A percentile compares a stretch with the other conserved stretches of the same genome.
phyloP scores from a whole-genome alignment of 805 yeast genomes.

The Spencermartinsiella europaea region DNA sequence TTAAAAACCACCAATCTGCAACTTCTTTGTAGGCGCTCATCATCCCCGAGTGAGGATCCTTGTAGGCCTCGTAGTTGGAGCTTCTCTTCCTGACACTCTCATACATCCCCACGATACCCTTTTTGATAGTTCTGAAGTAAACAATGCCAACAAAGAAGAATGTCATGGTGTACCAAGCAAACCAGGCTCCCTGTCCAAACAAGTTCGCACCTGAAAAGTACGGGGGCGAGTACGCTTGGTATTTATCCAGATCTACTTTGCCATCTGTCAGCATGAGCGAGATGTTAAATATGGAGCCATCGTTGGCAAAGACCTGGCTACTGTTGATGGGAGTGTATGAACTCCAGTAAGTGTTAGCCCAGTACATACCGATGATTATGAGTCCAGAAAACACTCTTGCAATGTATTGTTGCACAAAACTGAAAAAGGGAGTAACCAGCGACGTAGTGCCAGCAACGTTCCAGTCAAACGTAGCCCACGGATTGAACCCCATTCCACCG shows the following conservation, averaged over 20 bases:
- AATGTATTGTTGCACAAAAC: constrained; percentile 27
- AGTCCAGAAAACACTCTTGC: too few species aligned
- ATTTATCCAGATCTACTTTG: constrained; percentile 40
- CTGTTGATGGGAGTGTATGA: constrained; percentile 57
- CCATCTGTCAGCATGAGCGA: constrained; percentile 37
- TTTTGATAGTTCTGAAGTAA: constrained; percentile 9
- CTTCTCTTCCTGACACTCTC: not conserved
- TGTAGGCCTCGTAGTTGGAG: constrained; percentile 23
- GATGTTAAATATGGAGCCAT: constrained; percentile 46
- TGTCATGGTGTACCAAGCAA: constrained; percentile 37
- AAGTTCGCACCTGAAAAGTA: constrained; percentile 48
- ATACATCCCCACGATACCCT: constrained; percentile 26
- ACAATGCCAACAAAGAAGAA: constrained; percentile 4
- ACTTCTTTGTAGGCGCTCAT: constrained; percentile 57
- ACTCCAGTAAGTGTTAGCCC: constrained; percentile 30
- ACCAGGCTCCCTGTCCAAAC: constrained; percentile 39
- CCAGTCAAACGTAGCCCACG: constrained; percentile 38
- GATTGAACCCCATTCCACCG: constrained; percentile 40
- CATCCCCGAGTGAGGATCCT: constrained; percentile 28
- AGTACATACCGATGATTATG: constrained; percentile 28
- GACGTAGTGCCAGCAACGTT: constrained; percentile 30
- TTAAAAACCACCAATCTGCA: constrained; percentile 71
- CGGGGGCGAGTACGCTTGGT: constrained; percentile 50
- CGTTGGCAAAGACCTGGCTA: constrained; percentile 49
- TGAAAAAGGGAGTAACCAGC: constrained; percentile 39